These are phyloP conservation scores for Phytophthora ramorum DNA, from an alignment of 352 stramenopile species.

Conservation along the genomic window DNA sequence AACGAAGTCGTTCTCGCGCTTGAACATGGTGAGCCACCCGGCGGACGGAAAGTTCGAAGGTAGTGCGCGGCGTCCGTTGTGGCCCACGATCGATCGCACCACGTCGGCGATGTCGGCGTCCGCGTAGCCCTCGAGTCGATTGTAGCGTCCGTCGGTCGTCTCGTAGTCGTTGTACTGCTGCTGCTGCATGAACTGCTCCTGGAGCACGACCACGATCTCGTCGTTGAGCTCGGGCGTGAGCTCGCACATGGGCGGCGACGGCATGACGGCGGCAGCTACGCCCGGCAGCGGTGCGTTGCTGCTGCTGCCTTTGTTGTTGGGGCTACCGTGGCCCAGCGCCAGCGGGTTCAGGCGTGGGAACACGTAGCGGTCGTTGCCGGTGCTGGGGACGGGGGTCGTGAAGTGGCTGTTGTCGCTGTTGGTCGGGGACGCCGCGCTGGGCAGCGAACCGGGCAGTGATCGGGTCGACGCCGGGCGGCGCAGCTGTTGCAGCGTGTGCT, in stretches of 20 bases:
- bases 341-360: conserved; percentile 38
- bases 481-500: conserved; percentile 26
- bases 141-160: conserved; percentile 21
- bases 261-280: conserved; percentile 6
- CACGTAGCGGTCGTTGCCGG: conserved; percentile 27
- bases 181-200: conserved; percentile 61
- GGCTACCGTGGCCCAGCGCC: conserved; percentile 25
- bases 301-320: neutral
- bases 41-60: conserved; percentile 52
- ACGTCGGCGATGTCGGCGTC: conserved; percentile 65
- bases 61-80: conserved; percentile 47
- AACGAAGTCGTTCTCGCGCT: conserved; percentile 57
- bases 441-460: neutral
- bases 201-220: conserved; percentile 54
- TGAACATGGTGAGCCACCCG: conserved; percentile 63
- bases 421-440: neutral
- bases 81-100: conserved; percentile 60
- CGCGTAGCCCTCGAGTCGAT: conserved; percentile 43
- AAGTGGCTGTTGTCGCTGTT: too few species aligned
- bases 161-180: conserved; percentile 38
- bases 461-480: conserved; percentile 5
- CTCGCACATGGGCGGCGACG: conserved; percentile 20
- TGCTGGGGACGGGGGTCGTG: conserved; percentile 1
- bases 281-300: neutral
- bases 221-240: conserved; percentile 61